Conservation (phyloP, 495 filamentous ascomycete genomes). For the Penicillium mononematosum region DNA sequence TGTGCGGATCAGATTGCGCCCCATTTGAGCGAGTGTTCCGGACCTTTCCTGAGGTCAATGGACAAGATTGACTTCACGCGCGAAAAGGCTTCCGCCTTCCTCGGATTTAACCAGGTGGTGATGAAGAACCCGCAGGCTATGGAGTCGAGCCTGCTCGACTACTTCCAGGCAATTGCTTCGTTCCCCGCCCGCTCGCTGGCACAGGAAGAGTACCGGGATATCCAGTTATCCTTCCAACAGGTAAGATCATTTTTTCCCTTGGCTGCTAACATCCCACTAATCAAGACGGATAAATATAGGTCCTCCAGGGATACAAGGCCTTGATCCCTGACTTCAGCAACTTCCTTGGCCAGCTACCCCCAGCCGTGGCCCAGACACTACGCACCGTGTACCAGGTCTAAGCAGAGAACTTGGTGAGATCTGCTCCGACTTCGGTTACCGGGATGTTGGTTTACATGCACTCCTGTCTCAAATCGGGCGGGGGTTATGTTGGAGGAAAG, state of each 20-base stretch:
- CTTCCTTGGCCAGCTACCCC: constrained; percentile 69
- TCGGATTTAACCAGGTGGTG: constrained; percentile 83
- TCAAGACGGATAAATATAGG: constrained; percentile 48
- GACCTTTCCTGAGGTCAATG: constrained; percentile 78
- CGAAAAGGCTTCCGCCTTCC: constrained; percentile 91
- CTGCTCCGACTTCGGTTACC: background rate
- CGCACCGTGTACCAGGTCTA: constrained; percentile 48
- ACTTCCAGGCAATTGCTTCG: constrained; percentile 80
- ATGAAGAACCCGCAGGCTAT: constrained; percentile 87
- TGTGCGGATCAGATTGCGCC: constrained; percentile 75
- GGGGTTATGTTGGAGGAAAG: background rate
- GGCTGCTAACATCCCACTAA: background rate
- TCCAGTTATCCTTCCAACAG: constrained; percentile 52
- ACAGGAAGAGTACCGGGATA: constrained; percentile 52
- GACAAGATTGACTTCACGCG: constrained; percentile 82
- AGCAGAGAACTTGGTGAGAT: background rate
- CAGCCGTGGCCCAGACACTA: constrained; percentile 58
- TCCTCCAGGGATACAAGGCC: constrained; percentile 75
- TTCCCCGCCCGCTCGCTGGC: constrained; percentile 60
- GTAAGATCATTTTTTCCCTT: constrained; percentile 29
- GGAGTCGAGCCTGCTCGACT: constrained; percentile 77
- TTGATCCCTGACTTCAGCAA: constrained; percentile 83
- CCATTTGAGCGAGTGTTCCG: constrained; percentile 76
- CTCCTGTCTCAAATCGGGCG: background rate
- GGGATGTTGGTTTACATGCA: background rate